These are phyloP conservation scores for Penicillium angulare DNA, from an alignment of 495 filamentous ascomycete species.

Conservation along the genomic window DNA sequence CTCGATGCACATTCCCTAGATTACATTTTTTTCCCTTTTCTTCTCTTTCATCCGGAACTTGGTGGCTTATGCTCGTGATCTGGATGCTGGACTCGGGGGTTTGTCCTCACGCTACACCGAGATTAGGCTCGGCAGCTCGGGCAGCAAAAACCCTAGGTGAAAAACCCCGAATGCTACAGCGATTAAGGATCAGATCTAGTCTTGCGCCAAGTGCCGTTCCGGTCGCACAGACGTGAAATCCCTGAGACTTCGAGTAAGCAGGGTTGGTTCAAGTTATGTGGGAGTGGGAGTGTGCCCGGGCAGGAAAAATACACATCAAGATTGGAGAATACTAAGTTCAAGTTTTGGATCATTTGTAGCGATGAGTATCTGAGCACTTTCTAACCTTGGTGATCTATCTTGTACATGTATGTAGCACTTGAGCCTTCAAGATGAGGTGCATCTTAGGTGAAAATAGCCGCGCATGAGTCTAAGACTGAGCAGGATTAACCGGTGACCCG, in stretches of 20 bases:
- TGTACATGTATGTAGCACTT: too few relatives aligned
- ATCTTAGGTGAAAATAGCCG: slow-evolving; percentile 1
- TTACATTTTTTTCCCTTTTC: too few relatives aligned
- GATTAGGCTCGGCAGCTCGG: slow-evolving; percentile 10
- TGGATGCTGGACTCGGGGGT: neutral
- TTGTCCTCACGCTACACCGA: neutral
- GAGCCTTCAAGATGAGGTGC: too few relatives aligned
- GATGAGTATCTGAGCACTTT: too few relatives aligned
- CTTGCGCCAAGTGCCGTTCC: slow-evolving; percentile 2
- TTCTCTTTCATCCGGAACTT: neutral
- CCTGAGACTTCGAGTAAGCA: slow-evolving; percentile 4
- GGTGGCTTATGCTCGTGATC: slow-evolving; percentile 1
- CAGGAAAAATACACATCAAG: neutral
- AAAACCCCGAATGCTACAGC: neutral
- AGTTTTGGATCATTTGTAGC: too few relatives aligned
- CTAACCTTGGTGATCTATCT: too few relatives aligned
- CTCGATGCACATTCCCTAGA: too few relatives aligned
- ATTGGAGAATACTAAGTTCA: neutral
- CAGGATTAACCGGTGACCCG: too few relatives aligned
- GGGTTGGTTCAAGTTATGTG: neutral
- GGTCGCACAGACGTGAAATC: slow-evolving; percentile 5
- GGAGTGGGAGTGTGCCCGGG: too few relatives aligned
- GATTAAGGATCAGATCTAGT: neutral
- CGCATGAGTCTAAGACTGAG: neutral
- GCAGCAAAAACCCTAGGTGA: slow-evolving; percentile 7